These are phyloP conservation scores for Scheffersomyces cryptocercus DNA, from an alignment of 1,139 yeast species.

Conservation along the genomic window DNA sequence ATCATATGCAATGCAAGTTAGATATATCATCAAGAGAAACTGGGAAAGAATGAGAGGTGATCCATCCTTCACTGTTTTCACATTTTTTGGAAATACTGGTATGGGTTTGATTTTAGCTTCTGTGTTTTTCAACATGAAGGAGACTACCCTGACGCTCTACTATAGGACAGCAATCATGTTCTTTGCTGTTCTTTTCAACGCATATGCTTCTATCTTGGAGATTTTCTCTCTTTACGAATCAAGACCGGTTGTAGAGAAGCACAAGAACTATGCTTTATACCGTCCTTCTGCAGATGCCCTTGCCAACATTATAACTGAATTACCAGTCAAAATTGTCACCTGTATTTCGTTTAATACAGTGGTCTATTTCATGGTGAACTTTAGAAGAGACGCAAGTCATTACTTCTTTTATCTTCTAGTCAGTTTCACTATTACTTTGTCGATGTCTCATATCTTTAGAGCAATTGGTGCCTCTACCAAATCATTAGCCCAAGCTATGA, in stretches of 20 bases:
- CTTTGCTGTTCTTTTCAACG: slow-evolving; percentile 57
- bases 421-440: slow-evolving; percentile 44
- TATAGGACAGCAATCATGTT: slow-evolving; percentile 59
- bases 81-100: slow-evolving; percentile 26
- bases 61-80: slow-evolving; percentile 28
- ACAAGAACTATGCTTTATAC: slow-evolving; percentile 62
- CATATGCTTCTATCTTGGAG: slow-evolving; percentile 59
- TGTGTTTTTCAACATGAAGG: slow-evolving; percentile 51
- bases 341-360: slow-evolving; percentile 47
- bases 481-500: slow-evolving; percentile 58
- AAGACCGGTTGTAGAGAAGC: slow-evolving; percentile 62
- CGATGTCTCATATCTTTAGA: slow-evolving; percentile 61
- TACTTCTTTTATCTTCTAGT: slow-evolving; percentile 55
- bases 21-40: slow-evolving; percentile 29
- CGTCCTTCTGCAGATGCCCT: slow-evolving; percentile 70
- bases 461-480: slow-evolving; percentile 59
- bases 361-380: slow-evolving; percentile 58
- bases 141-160: slow-evolving; percentile 52
- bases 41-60: slow-evolving; percentile 30
- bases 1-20: slow-evolving; percentile 35
- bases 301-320: slow-evolving; percentile 56
- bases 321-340: slow-evolving; percentile 54
- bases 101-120: slow-evolving; percentile 45
- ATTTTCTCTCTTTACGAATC: slow-evolving; percentile 56
- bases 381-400: slow-evolving; percentile 58